Base-by-base conservation (phyloP, 805 yeast species). In the Yamadazyma nakazawae region DNA sequence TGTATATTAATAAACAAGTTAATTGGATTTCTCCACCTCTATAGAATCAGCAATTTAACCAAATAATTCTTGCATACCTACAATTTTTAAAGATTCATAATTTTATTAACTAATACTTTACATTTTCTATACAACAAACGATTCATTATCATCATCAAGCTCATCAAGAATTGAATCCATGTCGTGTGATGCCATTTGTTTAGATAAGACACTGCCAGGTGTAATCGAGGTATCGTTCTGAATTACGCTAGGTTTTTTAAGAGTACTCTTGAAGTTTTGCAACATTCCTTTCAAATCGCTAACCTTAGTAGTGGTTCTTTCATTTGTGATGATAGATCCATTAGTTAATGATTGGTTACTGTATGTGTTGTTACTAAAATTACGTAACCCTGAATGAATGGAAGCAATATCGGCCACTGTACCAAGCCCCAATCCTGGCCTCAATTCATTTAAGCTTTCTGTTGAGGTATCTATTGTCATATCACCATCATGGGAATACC, bases 371-470 rank as follows among this genome's bases (percentile, higher is more conserved):
- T 40, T 37, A n/a, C 42, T 32, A 25, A 44, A 46, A 19, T 37
- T 47, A 46, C 45, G 43, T 26, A 45, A 64, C 46, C 68, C 75
- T 2, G 73, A 67, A 46, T 70, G 72, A 38, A 71, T 71, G 3
- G 74, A 68, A 5, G 66, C 58, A 18, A 71, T 71, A 48, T 71
- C 76, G 34, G 64, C 64, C 11, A 68, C 66, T n/a, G 60, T 67
- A 11, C 76, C 76, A 35, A 71, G 52, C 1, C 76, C 76, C 25
- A 49, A 39, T 6, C 36, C 46, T 10, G 51, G 50, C 41, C 36
- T 62, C 35, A 10, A 55, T 7, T 45, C 48, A 14, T 34, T 17
- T 12, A 31, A 21, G 6, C 17, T 16, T 4, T 36, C n/a, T 10
- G 16, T 16, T 10, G 41, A 16, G 16, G 18, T 36, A 13, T 41